Conservation (phyloP, 768 basidiomycete species). For the Boletellus ananiceps region DNA sequence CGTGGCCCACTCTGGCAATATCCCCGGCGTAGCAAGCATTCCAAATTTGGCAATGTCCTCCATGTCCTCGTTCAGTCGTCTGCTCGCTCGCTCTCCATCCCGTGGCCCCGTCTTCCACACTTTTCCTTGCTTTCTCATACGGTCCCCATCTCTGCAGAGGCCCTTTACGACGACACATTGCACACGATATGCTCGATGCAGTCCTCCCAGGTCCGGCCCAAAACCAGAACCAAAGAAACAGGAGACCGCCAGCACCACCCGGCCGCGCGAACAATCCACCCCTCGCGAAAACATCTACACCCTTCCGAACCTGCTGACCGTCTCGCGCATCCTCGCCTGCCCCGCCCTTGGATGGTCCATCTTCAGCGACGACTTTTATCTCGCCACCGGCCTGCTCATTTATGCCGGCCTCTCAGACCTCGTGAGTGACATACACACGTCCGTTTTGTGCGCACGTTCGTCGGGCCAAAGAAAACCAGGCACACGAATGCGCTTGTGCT, state of each 20-base stretch:
- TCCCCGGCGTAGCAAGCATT: not conserved
- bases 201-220: constrained; percentile 3
- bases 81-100: constrained; percentile 7
- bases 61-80: constrained; percentile 12
- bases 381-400: constrained; percentile 79
- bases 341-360: constrained; percentile 92
- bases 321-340: constrained; percentile 83
- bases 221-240: not conserved
- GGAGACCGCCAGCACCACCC: constrained; percentile 1
- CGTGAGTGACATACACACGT: constrained; percentile 44
- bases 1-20: too few relatives aligned
- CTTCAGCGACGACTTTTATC: constrained; percentile 68
- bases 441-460: too few relatives aligned
- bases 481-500: too few relatives aligned
- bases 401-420: constrained; percentile 92
- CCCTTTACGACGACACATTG: constrained; percentile 11
- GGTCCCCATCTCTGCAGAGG: constrained; percentile 1
- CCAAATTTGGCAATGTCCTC: constrained; percentile 9
- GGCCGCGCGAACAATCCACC: constrained; percentile 26
- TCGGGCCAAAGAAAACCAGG: too few relatives aligned
- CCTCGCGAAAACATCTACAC: constrained; percentile 89
- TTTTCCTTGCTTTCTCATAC: not conserved
- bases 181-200: constrained; percentile 4
- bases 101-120: not conserved
- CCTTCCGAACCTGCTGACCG: constrained; percentile 83